Evolutionary conservation across 768 basidiomycete genomes (phyloP).

Genomic region (Kondoa malvinella): DNA sequence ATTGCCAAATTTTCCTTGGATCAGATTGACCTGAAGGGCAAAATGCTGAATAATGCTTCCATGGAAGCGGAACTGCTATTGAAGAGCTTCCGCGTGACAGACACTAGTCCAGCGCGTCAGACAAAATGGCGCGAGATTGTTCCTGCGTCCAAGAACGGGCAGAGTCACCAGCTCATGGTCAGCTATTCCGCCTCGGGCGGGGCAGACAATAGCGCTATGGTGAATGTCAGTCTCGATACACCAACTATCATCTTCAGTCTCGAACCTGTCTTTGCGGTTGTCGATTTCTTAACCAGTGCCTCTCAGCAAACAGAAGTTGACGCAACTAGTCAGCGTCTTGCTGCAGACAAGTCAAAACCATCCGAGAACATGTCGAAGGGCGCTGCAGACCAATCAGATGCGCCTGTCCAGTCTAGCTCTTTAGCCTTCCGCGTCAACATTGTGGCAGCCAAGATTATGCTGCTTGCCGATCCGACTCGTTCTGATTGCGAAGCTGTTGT

Average conservation of each 20-base stretch:
- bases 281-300: conserved; percentile 61
- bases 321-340: too few species aligned
- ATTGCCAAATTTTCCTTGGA: conserved; percentile 73
- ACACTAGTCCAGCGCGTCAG: conserved; percentile 53
- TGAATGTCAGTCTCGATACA: conserved; percentile 73
- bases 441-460: conserved; percentile 69
- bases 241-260: conserved; percentile 82
- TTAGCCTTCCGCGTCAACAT: conserved; percentile 63
- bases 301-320: too few species aligned
- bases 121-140: conserved; percentile 88
- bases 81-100: conserved; percentile 80
- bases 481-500: conserved; percentile 68
- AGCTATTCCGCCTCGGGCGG: conserved; percentile 65
- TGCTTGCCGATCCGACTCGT: conserved; percentile 70
- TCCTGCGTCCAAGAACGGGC: conserved; percentile 67
- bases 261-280: conserved; percentile 74
- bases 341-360: too few species aligned
- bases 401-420: conserved; percentile 21
- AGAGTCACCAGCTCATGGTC: conserved; percentile 78
- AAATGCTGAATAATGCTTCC: conserved; percentile 65
- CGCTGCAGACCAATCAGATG: conserved; percentile 10
- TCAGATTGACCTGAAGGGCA: conserved; percentile 58
- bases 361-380: too few species aligned
- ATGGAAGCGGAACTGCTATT: conserved; percentile 70
- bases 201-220: conserved; percentile 43